Percentiles rank a stretch among this genome's conserved stretches.
These are phyloP conservation scores for Carnegiea gigantea DNA, from an alignment of 179 eudicot genomes.

Conservation along the genomic window DNA sequence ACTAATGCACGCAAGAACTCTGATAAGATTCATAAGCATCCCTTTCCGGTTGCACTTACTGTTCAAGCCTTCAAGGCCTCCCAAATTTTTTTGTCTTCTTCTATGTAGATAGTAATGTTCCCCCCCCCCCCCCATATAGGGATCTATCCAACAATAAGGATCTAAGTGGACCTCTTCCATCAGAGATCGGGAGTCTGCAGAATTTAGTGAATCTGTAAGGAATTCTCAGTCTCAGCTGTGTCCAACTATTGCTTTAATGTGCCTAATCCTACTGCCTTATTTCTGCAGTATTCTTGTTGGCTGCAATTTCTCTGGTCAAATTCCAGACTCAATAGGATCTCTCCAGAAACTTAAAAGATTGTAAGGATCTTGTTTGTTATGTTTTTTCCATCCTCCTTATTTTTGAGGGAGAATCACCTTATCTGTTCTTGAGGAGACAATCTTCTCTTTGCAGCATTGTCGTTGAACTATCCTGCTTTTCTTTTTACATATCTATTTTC, in stretches of 20 bases:
- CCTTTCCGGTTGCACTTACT: constrained; percentile 10
- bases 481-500: no score
- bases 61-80: background rate
- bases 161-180: constrained; percentile 57
- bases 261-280: constrained; percentile 6
- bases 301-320: constrained; percentile 57
- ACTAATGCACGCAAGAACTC: background rate
- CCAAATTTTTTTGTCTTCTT: background rate
- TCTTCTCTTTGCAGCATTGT: background rate
- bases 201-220: constrained; percentile 58
- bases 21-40: background rate
- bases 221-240: background rate
- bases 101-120: constrained; percentile 2
- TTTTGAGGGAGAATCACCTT: background rate
- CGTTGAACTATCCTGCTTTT: no score
- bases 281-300: constrained; percentile 40
- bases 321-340: constrained; percentile 67
- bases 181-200: constrained; percentile 51
- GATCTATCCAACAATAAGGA: constrained; percentile 78
- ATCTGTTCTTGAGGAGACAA: background rate
- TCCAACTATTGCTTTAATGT: background rate
- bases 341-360: constrained; percentile 45
- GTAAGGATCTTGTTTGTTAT: constrained; percentile 39
- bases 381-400: background rate
- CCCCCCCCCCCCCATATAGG: constrained; percentile 31